A percentile compares a stretch with the other conserved stretches of the same genome.
These are phyloP conservation scores for Pseudognaphalium luteoalbum DNA, from an alignment of 129 eudicot genomes.

Conservation along the genomic window DNA sequence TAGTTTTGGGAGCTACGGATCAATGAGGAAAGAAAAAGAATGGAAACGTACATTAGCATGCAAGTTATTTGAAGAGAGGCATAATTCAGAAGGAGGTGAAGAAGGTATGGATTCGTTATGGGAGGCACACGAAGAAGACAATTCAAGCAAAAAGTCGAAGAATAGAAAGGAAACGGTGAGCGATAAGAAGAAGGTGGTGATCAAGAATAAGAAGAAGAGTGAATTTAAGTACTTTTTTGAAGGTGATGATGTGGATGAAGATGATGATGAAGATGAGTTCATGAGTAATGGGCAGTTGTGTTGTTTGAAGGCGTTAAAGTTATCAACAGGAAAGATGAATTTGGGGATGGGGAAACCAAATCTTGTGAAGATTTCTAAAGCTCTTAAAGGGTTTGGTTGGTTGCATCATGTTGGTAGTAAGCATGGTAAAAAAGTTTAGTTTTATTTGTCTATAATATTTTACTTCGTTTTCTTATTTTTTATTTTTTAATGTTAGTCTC, in stretches of 20 bases:
- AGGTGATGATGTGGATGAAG: constrained; percentile 32
- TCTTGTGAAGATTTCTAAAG: constrained; percentile 73
- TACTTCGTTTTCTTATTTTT: not conserved
- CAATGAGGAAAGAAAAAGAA: constrained; percentile 91
- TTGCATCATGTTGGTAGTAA: constrained; percentile 59
- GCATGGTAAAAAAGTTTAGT: constrained; percentile 52
- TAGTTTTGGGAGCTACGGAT: constrained; percentile 64
- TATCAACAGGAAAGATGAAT: constrained; percentile 93
- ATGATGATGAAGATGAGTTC: constrained; percentile 50
- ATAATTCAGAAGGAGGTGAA: constrained; percentile 50
- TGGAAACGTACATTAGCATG: constrained; percentile 94
- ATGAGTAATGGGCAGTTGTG: constrained; percentile 58
- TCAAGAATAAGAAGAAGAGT: constrained; percentile 27
- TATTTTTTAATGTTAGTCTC: not conserved
- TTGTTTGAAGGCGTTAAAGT: constrained; percentile 81
- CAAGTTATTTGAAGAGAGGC: constrained; percentile 69
- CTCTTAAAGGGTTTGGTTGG: constrained; percentile 88
- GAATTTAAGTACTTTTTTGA: constrained; percentile 33
- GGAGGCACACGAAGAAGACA: constrained; percentile 70
- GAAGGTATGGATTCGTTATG: constrained; percentile 95
- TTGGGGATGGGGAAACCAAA: constrained; percentile 85
- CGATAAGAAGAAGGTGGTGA: constrained; percentile 28
- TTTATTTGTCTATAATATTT: constrained; percentile 17
- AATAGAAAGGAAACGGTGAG: constrained; percentile 8
- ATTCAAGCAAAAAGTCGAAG: constrained; percentile 26